Evolutionary conservation across 768 basidiomycete species (phyloP), one percentile per base, ranked within the genome.

Genomic region (Lactifluus subvellereus): DNA sequence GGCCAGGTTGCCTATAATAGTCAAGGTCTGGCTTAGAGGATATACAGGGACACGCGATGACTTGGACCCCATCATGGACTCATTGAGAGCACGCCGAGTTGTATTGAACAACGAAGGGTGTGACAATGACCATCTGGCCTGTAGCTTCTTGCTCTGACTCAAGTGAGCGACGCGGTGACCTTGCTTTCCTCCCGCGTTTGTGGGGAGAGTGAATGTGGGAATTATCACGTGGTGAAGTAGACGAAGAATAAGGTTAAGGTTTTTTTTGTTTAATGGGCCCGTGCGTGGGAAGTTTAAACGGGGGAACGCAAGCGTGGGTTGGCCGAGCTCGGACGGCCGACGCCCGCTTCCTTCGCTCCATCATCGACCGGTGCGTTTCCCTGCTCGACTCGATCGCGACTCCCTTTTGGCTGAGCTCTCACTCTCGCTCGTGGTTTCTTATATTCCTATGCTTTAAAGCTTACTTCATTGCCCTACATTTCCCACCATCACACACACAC

Each of bases 341-440:
- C 67, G 67, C 64, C 67, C 67, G 67, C 67, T 67, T 67, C 67
- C 67, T 67, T 67, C 65, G 65, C 67, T 67, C 67, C 67, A 67
- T 67, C 67, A 67, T 66, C 67, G 63, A 64, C 63, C 63, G 58
- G 63, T 60, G 58, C 52, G 63, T 64, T 64, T 60, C 58, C 63
- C 54, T 64, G 33, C 62, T 64, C 64, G 64, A 67, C 66, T 66
- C 64, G 67, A 67, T 67, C 67, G 67, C 61, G 52, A 38, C 60
- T 59, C 65, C 65, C 73, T 79, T 72, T 76, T 78, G 77, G 66
- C 72, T 70, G 66, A 73, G 75, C 68, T 42, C 52, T 66, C 62
- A 68, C 69, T 72, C 22, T 70, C 74, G 66, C 72, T 70, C 68
- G 64, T 62, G 66, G 65, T 71, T 20, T 69, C 72, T 67, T 71